Conservation (phyloP, 2,329 filamentous ascomycete genomes). For the Exophiala viscosa region DNA sequence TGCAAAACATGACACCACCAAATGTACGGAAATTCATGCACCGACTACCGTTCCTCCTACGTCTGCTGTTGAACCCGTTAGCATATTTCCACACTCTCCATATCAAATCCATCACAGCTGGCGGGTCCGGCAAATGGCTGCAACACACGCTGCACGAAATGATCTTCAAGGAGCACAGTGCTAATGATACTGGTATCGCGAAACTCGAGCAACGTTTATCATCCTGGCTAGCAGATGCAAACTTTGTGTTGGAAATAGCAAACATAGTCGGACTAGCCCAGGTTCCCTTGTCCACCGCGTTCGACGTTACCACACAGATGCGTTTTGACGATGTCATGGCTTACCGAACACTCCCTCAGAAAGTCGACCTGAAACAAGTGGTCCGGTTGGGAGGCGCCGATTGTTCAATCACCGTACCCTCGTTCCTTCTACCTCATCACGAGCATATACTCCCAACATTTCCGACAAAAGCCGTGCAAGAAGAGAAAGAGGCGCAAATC, state of each 20-base stretch:
- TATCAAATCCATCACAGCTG: conserved; percentile 49
- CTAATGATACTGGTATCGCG: conserved; percentile 43
- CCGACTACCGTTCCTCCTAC: conserved; percentile 48
- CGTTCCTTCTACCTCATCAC: conserved; percentile 52
- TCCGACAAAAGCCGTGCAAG: conserved; percentile 35
- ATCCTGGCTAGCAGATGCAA: conserved; percentile 50
- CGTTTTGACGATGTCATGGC: conserved; percentile 49
- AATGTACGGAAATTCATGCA: conserved; percentile 45
- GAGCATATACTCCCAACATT: conserved; percentile 49
- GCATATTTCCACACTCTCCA: conserved; percentile 52
- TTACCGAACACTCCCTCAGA: conserved; percentile 45
- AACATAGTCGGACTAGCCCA: conserved; percentile 45
- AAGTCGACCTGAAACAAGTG: conserved; percentile 46
- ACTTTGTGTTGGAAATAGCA: conserved; percentile 50
- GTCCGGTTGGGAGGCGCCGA: conserved; percentile 51
- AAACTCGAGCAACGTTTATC: conserved; percentile 46
- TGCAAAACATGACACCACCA: conserved; percentile 43
- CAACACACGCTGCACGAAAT: conserved; percentile 45
- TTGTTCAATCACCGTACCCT: conserved; percentile 47
- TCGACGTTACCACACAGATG: conserved; percentile 47
- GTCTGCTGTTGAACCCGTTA: conserved; percentile 47
- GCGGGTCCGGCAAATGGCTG: conserved; percentile 51
- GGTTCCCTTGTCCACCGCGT: conserved; percentile 48
- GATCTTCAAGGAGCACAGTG: conserved; percentile 49
- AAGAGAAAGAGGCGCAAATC: conserved; percentile 37